Evolutionary conservation across 352 stramenopile species (phyloP), one percentile per base, ranked within the genome.

Genomic region (Thraustochytrium striatum): DNA sequence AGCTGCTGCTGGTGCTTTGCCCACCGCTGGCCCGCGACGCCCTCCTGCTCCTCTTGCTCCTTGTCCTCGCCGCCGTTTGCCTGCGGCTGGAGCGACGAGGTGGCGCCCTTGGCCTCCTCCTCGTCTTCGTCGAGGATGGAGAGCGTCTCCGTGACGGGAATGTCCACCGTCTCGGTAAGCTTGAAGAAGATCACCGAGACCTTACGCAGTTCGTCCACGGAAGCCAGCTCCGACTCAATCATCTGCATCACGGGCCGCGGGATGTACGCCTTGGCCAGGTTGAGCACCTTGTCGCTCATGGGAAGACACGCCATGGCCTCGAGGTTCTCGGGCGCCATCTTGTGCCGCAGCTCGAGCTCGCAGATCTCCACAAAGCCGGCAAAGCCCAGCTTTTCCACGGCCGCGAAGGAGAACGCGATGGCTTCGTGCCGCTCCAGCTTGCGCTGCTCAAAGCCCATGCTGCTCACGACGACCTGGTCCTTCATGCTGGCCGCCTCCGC

Each of bases 391-490:
- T 72, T 13, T 11, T 69, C 50, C 3, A 16, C 3, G 16, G 43
- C 41, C 2, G 44, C 5, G 9, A 33, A 82, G 41, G 8, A 36
- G 7, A 41, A 81, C 25, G 57, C 47, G 11, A 59, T 35, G 39
- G 75, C 82, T 21, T 70, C 57, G 47, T 16, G n/a, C n/a, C n/a
- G n/a, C 19, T 50, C 36, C n/a, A 58, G 28, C 35, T 16, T 55
- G 3, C 47, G 61, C 58, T 72, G 69, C 3, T 62, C 41, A 19
- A 57, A 35, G 38, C 80, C 50, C 65, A 91, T 86, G 16, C 82
- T 78, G 0, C 88, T 93, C 0, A 94, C 82, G 32, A 90, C 88
- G 33, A 95, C 84, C 68, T 94, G 82, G 2, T 89, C 90, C 57
- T 88, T 90, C 39, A 83, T 78, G 0, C 89, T 87, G 62, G 89